Evolutionary conservation across 2,329 filamentous ascomycete genomes (phyloP), one percentile per base, ranked within the genome.

Genomic region (Fusarium sp.): DNA sequence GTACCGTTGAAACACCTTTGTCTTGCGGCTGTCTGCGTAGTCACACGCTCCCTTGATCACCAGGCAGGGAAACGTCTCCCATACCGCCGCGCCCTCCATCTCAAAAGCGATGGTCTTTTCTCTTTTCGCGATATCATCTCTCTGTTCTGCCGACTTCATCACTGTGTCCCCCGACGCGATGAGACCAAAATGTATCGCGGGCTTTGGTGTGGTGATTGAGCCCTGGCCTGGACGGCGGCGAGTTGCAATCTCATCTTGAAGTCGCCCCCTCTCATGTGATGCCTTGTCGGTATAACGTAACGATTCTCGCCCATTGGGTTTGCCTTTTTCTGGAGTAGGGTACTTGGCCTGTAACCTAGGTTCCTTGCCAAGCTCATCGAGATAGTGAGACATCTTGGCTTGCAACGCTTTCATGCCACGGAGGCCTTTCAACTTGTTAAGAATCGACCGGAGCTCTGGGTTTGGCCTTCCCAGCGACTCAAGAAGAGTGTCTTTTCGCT

Each of bases 11-110:
- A 65, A 74, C 3, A 8, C 22, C 2, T 71, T 63, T 18, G 54
- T 63, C 29, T 75, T 73, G 11, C 64, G 50, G 8, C 71, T 69
- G n/a, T 75, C 72, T 18, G 68, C 68, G 20, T 74, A 75, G 37
- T 75, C 71, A 11, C 63, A 67, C 5, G 60, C 68, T 2, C 73
- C 61, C 20, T 75, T 75, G 35, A 75, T 70, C 1, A 72, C 41
- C 4, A 74, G 24, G 3, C 69, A 74, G 6, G 66, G 71, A 3
- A 74, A 72, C 0, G 33, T 27, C 10, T 72, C 64, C 66, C 71
- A 75, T 6, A 66, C 54, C 4, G 65, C 73, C 10, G 61, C 69
- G 8, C 68, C 59, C 18, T 74, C 71, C 66, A 74, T 74, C 27
- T 75, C 73, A 3, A 75, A 74, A 0, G 50, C 71, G 6, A 75